These are phyloP conservation scores for Crithidia bombi DNA, from an alignment of 208 protist genomes.

Conservation along the genomic window DNA sequence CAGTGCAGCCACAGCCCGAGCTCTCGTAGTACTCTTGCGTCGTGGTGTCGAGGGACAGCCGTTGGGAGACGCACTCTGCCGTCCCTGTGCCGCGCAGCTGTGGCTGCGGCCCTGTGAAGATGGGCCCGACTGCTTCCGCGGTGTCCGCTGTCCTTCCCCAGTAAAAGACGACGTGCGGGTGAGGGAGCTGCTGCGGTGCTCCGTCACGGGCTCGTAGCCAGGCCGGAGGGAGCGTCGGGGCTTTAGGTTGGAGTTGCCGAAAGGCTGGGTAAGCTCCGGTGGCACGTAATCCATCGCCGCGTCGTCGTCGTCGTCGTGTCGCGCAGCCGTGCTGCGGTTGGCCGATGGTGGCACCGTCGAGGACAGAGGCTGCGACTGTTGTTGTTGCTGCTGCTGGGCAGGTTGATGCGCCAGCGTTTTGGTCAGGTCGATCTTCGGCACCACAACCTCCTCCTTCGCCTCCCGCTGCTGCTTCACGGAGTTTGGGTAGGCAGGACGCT, in stretches of 20 bases:
- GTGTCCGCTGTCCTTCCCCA: constrained; percentile 7
- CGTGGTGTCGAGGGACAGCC: constrained; percentile 14
- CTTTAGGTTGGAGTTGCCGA: constrained; percentile 12
- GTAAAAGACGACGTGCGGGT: constrained; percentile 10
- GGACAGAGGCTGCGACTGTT: too few species aligned
- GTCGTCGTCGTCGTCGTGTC: constrained; percentile 9
- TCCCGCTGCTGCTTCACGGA: constrained; percentile 1
- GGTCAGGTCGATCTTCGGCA: constrained; percentile 18
- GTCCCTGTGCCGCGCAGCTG: constrained; percentile 17
- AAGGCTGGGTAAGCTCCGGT: constrained; percentile 32
- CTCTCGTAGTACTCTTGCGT: constrained; percentile 15
- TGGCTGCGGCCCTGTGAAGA: constrained; percentile 16
- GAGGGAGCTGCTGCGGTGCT: constrained; percentile 17
- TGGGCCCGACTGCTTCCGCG: constrained; percentile 1
- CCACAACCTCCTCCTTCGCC: background rate
- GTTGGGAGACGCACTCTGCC: background rate
- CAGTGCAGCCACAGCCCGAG: background rate
- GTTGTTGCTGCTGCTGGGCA: background rate
- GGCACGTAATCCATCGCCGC: constrained; percentile 23
- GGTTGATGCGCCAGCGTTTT: constrained; percentile 12
- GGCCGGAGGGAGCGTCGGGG: constrained; percentile 30
- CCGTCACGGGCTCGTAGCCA: constrained; percentile 43
- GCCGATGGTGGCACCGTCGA: background rate
- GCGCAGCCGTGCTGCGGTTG: background rate
- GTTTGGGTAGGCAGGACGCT: constrained; percentile 12